These are phyloP conservation scores for Erodium maritimum DNA, from an alignment of 345 rosid genomes.

Conservation along the genomic window DNA sequence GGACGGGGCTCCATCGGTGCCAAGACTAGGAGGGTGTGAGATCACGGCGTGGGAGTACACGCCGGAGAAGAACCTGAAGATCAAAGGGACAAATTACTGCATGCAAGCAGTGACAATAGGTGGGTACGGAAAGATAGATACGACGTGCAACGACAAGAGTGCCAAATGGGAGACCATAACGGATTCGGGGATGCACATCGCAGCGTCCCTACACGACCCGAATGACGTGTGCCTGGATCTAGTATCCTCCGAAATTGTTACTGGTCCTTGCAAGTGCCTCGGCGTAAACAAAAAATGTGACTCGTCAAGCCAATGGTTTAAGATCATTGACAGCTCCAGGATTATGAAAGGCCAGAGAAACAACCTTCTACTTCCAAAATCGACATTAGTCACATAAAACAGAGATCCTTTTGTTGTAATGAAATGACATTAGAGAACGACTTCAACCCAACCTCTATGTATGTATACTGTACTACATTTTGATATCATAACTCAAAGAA, in stretches of 20 bases:
- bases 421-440: too few relatives aligned
- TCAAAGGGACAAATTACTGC: slow-evolving; percentile 7
- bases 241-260: slow-evolving; percentile 5
- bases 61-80: neutral
- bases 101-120: slow-evolving; percentile 5
- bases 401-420: too few relatives aligned
- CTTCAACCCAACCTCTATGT: too few relatives aligned
- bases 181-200: slow-evolving; percentile 11
- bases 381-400: too few relatives aligned
- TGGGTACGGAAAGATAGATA: neutral
- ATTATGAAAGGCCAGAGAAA: too few relatives aligned
- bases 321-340: slow-evolving; percentile 5
- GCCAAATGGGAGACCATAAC: slow-evolving; percentile 9
- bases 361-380: neutral
- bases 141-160: neutral
- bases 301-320: slow-evolving; percentile 17
- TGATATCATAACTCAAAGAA: too few relatives aligned
- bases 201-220: slow-evolving; percentile 1
- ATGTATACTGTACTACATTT: too few relatives aligned
- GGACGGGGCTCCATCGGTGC: neutral
- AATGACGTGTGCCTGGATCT: slow-evolving; percentile 13
- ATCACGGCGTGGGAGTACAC: slow-evolving; percentile 11
- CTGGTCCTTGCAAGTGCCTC: slow-evolving; percentile 13
- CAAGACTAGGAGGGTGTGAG: slow-evolving; percentile 9
- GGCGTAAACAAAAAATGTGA: slow-evolving; percentile 9